Base-by-base conservation (phyloP, 2,329 filamentous ascomycete genomes). In the Trichoderma harzianum region DNA sequence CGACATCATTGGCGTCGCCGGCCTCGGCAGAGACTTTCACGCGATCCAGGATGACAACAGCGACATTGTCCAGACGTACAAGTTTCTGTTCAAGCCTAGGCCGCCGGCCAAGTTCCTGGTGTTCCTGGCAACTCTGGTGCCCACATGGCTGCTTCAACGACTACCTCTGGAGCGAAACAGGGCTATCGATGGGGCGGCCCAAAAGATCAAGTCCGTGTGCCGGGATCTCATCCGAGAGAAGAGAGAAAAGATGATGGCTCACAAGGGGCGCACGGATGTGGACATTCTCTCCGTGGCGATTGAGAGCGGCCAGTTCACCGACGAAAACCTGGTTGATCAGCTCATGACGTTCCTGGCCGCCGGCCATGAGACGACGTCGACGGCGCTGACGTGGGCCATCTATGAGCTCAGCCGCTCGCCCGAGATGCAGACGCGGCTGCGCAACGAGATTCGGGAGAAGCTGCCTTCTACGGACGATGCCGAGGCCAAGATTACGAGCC, bases 271-370 rank as follows among this genome's bases (percentile, higher is more conserved):
- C 28, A 82, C 81, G 1, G 89, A 90, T 60, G 80, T 88, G 8
- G 94, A 97, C 79, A 96, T 97, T 72, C 84, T 97, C 39, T 93
- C 91, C 1, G 92, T 95, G 0, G 94, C 94, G 18, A 84, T 97
- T 62, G 88, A 91, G 78, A 93, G 90, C 51, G 92, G 92, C 61
- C 89, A 86, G 7, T 96, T 97, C 81, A 87, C 83, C 14, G 93
- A 96, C 74, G 92, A 94, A 63, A 90, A 93, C 73, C 87, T 97
- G n/a, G 88, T 94, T 43, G 92, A 96, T 79, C 94, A 97, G 81
- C 88, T 96, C 78, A 96, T 97, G 93, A 97, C 93, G 0, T 96
- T 97, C 83, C 87, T 97, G 6, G 92, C 91, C 1, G 94, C 94
- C 0, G 91, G 91, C 26, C 93, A 95, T 79, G 92, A 95, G 82